Evolutionary conservation across 305 asterid genomes (phyloP).

Genomic region (Fraxinus floribunda): DNA sequence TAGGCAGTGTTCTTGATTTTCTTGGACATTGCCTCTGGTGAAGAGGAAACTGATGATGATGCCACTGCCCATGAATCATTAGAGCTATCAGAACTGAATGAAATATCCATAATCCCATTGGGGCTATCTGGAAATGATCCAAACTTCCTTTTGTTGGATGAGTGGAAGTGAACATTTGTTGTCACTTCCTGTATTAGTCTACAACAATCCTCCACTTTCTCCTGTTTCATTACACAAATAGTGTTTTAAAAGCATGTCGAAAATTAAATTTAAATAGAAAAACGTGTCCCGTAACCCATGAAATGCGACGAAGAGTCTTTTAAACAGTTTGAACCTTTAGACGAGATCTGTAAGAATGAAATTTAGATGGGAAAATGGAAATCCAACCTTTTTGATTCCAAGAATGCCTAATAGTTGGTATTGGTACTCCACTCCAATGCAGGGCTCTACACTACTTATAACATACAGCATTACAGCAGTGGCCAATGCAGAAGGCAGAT

Average conservation of each 20-base stretch:
- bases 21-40: conserved; percentile 61
- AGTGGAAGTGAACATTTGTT: conserved; percentile 30
- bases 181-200: conserved; percentile 55
- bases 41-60: conserved; percentile 48
- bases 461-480: conserved; percentile 74
- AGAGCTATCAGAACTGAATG: conserved; percentile 62
- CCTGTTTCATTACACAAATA: conserved; percentile 43
- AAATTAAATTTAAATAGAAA: too few species aligned
- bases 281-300: background rate
- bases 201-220: conserved; percentile 63
- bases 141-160: conserved; percentile 51
- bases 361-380: background rate
- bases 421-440: conserved; percentile 45
- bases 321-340: background rate
- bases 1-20: conserved; percentile 33
- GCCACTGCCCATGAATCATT: conserved; percentile 51
- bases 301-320: background rate
- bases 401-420: conserved; percentile 55
- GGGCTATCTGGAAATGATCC: conserved; percentile 63
- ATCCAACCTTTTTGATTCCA: conserved; percentile 54
- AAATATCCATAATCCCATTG: conserved; percentile 68
- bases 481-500: conserved; percentile 74
- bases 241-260: background rate
- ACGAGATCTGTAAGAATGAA: background rate
- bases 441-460: conserved; percentile 51